phyloP scores from a whole-genome alignment of 176 grass and related monocot genomes.

The Zoysia pacifica region DNA sequence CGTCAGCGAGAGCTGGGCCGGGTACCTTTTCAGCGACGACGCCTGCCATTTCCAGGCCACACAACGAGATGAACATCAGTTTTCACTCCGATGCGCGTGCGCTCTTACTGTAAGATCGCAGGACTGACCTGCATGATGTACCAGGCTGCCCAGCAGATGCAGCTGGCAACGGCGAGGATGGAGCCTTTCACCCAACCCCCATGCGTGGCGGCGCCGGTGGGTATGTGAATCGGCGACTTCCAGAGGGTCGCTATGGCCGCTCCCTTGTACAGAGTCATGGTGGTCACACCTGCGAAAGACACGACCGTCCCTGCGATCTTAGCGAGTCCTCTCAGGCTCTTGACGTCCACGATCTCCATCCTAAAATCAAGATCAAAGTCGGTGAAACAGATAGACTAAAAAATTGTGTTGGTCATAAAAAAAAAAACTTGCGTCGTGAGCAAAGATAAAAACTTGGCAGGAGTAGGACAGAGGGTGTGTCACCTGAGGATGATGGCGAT shows the following conservation, averaged over 20 bases:
- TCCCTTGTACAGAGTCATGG: conserved; percentile 92
- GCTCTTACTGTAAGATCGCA: no score
- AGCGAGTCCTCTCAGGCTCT: conserved; percentile 54
- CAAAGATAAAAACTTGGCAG: not conserved
- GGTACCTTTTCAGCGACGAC: conserved; percentile 77
- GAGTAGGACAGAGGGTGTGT: not conserved
- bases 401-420: not conserved
- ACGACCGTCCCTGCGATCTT: conserved; percentile 69
- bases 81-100: not conserved
- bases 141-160: conserved; percentile 73
- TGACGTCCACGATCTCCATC: conserved; percentile 74
- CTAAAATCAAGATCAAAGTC: conserved; percentile 27
- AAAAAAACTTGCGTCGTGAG: not conserved
- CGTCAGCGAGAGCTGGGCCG: conserved; percentile 80
- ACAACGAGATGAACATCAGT: not conserved
- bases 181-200: conserved; percentile 69
- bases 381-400: not conserved
- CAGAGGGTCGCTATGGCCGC: conserved; percentile 46
- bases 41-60: conserved; percentile 46
- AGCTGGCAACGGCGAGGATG: conserved; percentile 70
- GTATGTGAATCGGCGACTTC: conserved; percentile 58
- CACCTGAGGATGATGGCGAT: conserved; percentile 77
- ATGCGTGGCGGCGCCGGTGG: conserved; percentile 32
- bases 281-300: conserved; percentile 77
- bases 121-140: conserved; percentile 79